Conservation (phyloP, 805 yeast species). For the Ogataea siamensis region DNA sequence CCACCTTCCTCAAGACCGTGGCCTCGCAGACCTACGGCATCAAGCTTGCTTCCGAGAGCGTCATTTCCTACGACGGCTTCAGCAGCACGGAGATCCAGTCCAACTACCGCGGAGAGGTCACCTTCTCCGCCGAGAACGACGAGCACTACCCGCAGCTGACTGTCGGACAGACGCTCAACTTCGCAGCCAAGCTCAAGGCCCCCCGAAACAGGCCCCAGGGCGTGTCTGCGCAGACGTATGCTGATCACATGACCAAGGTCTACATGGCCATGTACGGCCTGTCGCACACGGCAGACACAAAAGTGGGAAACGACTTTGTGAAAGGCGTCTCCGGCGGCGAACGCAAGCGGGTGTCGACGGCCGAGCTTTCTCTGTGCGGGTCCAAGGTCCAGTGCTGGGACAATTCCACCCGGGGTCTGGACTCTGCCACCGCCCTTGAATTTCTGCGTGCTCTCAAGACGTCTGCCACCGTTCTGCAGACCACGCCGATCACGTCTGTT, state of each 20-base stretch:
- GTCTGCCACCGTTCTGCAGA: constrained; percentile 42
- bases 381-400: constrained; percentile 51
- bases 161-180: constrained; percentile 60
- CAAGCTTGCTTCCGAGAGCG: constrained; percentile 43
- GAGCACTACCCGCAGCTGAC: constrained; percentile 64
- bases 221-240: constrained; percentile 47
- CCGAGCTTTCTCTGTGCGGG: constrained; percentile 42
- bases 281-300: constrained; percentile 50
- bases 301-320: constrained; percentile 57
- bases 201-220: constrained; percentile 58
- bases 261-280: constrained; percentile 30
- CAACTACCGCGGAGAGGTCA: constrained; percentile 63
- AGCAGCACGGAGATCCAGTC: constrained; percentile 45
- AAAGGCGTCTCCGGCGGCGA: constrained; percentile 67
- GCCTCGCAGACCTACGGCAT: constrained; percentile 60
- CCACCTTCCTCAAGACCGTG: constrained; percentile 60
- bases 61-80: constrained; percentile 52
- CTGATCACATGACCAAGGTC: constrained; percentile 51
- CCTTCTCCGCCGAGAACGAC: constrained; percentile 67
- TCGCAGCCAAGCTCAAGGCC: constrained; percentile 58
- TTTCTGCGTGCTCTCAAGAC: constrained; percentile 53
- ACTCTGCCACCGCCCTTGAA: constrained; percentile 62
- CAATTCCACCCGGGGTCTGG: constrained; percentile 65
- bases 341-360: constrained; percentile 58
- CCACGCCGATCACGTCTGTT: constrained; percentile 47